Evolutionary conservation across 2,329 filamentous ascomycete genomes (phyloP), one percentile per base, ranked within the genome.

Genomic region (Xylariaceae sp.): DNA sequence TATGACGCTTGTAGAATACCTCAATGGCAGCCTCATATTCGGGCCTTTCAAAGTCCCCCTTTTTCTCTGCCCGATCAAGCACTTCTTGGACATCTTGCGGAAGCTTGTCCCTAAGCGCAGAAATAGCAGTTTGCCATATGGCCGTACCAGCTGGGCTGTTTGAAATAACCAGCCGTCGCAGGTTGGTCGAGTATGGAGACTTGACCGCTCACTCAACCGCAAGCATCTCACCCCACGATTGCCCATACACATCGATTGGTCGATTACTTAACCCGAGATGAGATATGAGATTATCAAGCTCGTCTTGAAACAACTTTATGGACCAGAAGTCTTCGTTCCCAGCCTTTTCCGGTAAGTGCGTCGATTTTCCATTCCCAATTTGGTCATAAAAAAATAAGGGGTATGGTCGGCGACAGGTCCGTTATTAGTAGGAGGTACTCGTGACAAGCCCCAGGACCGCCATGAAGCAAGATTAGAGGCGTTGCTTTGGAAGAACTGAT

Each of bases 361-460:
- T 82, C 3, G 74, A 79, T 11, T 63, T 62, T 7, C 78, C 80
- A 55, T 74, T 76, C 18, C 80, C 80, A 45, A 82, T 70, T 55
- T 83, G 80, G 59, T 83, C 80, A 63, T 83, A 83, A 62, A 81
- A n/a, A 74, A 23, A 83, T 64, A 2, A 82, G 67, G 0, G 80
- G 76, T 6, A 74, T 72, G 23, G 64, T 62, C 15, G 59, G 52
- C 15, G 72, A 59, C 3, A 81, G 69, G 32, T 71, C 67, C 0
- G 64, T 65, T 21, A 81, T 66, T 0, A 72, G 67, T 1, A 70
- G 59, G 16, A 77, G 59, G 58, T 77, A 78, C 20, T 75, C 69
- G 58, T 78, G 75, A n/a, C 70, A 67, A 24, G 72, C 70, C n/a
- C 78, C 79, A 0, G 66, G 65, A 0, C 64, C 64, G 8, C 64